Conservation (phyloP, 805 yeast species). For the Ogataea salicorniae region DNA sequence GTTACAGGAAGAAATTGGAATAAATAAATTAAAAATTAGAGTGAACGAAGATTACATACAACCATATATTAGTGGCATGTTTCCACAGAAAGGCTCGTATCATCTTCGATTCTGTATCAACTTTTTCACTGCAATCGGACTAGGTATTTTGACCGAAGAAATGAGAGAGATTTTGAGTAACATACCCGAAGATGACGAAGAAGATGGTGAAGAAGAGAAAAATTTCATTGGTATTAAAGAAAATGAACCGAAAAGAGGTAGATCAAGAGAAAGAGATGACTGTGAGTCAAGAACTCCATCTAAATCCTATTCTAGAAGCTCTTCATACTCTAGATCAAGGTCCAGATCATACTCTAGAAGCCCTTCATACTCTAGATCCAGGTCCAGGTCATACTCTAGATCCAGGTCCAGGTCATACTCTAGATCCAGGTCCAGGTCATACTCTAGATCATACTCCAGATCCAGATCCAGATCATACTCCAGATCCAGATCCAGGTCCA, state of each 20-base stretch:
- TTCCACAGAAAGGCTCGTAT: conserved; percentile 53
- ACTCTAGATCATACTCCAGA: too few relatives aligned
- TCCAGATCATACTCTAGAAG: conserved; percentile 15
- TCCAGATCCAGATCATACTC: conserved; percentile 9
- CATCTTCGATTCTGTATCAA: conserved; percentile 75
- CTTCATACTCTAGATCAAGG: conserved; percentile 11
- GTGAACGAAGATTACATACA: conserved; percentile 48
- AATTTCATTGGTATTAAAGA: conserved; percentile 5
- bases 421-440: conserved; percentile 9
- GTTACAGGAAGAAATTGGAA: conserved; percentile 71
- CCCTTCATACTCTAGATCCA: conserved; percentile 17
- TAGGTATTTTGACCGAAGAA: conserved; percentile 76
- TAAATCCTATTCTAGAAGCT: conserved; percentile 15
- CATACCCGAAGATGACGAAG: conserved; percentile 21
- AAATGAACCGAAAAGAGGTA: background rate
- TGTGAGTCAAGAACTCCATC: conserved; percentile 6
- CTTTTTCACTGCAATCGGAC: conserved; percentile 87
- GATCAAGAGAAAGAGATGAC: background rate
- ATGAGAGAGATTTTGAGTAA: conserved; percentile 51
- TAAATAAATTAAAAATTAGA: conserved; percentile 42
- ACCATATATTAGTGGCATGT: conserved; percentile 49
- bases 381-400: conserved; percentile 7
- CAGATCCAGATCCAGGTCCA: too few relatives aligned
- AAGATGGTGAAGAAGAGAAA: conserved; percentile 8
- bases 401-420: conserved; percentile 13